phyloP scores from a whole-genome alignment of 768 basidiomycete genomes.

The Cyclocybe aegerita region DNA sequence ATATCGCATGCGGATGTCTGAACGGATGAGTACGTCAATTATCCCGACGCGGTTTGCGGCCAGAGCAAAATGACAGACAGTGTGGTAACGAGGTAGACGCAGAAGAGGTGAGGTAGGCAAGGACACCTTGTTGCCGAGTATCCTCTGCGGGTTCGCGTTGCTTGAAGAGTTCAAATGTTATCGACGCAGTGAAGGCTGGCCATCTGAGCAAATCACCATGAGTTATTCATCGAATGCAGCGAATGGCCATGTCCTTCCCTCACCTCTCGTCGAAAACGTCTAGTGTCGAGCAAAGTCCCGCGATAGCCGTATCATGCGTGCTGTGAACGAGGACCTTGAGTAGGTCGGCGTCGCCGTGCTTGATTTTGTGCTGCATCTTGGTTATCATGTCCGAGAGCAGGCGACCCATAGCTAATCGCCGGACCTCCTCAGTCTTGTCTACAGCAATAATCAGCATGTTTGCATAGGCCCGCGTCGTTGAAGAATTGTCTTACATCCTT shows the following conservation, averaged over 20 bases:
- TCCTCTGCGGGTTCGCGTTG: constrained; percentile 17
- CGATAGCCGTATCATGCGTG: constrained; percentile 73
- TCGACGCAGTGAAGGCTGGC: constrained; percentile 73
- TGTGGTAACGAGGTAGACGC: constrained; percentile 15
- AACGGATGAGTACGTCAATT: background rate
- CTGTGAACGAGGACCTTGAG: constrained; percentile 67
- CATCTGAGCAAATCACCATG: constrained; percentile 41
- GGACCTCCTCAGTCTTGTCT: constrained; percentile 77
- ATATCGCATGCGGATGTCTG: constrained; percentile 75
- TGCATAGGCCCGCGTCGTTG: no score
- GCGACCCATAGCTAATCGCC: constrained; percentile 75
- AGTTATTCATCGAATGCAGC: background rate
- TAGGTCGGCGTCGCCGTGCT: constrained; percentile 42
- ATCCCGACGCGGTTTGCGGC: background rate
- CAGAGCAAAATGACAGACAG: constrained; percentile 22
- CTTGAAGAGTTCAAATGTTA: constrained; percentile 75
- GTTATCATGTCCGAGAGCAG: constrained; percentile 62
- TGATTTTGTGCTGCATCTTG: constrained; percentile 61
- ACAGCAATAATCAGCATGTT: background rate
- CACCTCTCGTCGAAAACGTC: constrained; percentile 75
- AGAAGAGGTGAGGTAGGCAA: constrained; percentile 38
- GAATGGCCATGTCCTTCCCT: constrained; percentile 10
- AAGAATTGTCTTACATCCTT: constrained; percentile 38
- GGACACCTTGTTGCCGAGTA: constrained; percentile 26
- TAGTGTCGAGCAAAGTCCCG: constrained; percentile 60